These are phyloP conservation scores for Conoideocrella luteorostrata DNA, from an alignment of 2,329 filamentous ascomycete species.

Conservation along the genomic window DNA sequence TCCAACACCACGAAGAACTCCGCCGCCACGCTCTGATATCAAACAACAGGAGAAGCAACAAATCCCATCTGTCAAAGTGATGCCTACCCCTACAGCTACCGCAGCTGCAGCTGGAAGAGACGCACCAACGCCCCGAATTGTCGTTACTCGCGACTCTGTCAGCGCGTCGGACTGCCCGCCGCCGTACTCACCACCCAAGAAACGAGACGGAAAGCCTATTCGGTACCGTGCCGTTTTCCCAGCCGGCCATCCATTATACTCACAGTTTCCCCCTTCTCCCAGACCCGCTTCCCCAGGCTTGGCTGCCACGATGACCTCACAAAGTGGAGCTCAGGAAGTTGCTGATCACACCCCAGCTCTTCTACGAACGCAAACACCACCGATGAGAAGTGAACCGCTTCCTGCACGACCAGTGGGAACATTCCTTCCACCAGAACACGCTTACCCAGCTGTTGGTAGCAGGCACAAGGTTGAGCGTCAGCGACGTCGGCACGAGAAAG, in stretches of 20 bases:
- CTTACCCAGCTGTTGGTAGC: constrained; percentile 31
- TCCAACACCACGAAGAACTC: constrained; percentile 29
- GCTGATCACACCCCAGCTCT: constrained; percentile 46
- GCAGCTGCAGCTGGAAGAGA: too few relatives aligned
- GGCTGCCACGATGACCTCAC: constrained; percentile 54
- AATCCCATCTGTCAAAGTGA: background rate
- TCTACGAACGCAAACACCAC: constrained; percentile 12
- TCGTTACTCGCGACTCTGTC: constrained; percentile 1
- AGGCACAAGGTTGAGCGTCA: constrained; percentile 42
- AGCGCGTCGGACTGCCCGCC: constrained; percentile 38
- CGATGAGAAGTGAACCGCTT: constrained; percentile 20
- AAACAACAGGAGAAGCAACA: constrained; percentile 4
- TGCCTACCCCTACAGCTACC: background rate
- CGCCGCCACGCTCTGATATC: constrained; percentile 20
- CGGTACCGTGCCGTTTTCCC: constrained; percentile 55
- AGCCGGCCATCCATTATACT: constrained; percentile 40
- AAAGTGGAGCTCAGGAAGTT: constrained; percentile 52
- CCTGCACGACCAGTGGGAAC: constrained; percentile 40
- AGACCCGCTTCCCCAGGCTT: constrained; percentile 57
- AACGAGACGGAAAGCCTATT: constrained; percentile 27
- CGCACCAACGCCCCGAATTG: constrained; percentile 1
- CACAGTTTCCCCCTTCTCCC: constrained; percentile 50
- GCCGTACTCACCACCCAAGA: constrained; percentile 47
- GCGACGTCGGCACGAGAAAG: constrained; percentile 55
- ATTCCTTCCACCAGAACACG: constrained; percentile 39